Evolutionary conservation across 225 moss, liverwort and hornwort species (phyloP).

Genomic region (Marchantia polymorpha): DNA sequence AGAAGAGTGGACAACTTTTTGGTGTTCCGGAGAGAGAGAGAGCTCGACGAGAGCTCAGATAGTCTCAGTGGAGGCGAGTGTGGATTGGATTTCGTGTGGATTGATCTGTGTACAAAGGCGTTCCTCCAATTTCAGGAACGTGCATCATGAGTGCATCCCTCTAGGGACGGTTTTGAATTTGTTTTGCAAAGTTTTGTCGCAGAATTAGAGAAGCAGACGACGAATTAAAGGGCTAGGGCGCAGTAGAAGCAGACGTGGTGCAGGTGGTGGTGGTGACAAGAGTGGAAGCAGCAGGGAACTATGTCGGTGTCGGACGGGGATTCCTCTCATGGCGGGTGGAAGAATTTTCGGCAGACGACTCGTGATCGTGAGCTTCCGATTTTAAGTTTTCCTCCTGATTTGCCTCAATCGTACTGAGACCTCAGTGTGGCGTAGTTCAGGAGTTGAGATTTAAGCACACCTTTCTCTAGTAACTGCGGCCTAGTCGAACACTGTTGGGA

Average conservation of each 20-base stretch:
- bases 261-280: neutral
- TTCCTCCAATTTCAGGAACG: neutral
- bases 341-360: conserved; percentile 46
- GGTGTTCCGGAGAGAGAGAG: neutral
- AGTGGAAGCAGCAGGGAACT: neutral
- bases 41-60: conserved; percentile 10
- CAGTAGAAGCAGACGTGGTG: neutral
- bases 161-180: neutral
- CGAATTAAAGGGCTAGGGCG: conserved; percentile 12
- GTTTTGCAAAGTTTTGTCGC: neutral
- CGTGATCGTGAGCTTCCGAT: conserved; percentile 42
- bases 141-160: neutral
- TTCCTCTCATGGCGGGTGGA: conserved; percentile 44
- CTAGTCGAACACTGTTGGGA: neutral
- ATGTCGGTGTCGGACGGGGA: conserved; percentile 50
- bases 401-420: neutral
- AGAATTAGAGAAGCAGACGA: neutral
- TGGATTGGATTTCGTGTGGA: neutral
- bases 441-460: neutral
- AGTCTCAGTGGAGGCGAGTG: neutral
- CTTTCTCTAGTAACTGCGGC: neutral
- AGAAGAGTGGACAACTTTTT: neutral
- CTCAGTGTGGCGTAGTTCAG: neutral
- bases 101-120: neutral
- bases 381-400: neutral